Base-by-base conservation (phyloP, 805 yeast species). In the Kodamaea hsintzibuensis region DNA sequence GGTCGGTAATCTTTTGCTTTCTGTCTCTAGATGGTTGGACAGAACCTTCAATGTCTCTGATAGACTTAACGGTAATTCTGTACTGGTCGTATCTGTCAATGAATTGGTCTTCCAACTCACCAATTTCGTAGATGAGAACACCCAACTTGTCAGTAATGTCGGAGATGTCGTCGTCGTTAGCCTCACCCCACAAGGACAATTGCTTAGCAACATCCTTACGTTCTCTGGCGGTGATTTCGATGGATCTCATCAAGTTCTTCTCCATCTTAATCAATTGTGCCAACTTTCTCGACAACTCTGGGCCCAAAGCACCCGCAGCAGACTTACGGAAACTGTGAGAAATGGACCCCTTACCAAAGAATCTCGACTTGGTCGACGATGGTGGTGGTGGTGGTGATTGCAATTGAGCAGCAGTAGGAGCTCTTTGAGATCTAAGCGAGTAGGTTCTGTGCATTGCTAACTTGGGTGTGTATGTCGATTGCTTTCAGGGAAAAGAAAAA, bases 1-100 rank as follows among this genome's bases (percentile, higher is more conserved):
- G 92, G 75, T 93, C 97, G 62, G 98, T 91, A 73, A 93, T 89
- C 79, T 92, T 92, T 73, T 90, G 96, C 81, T 95, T 93, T 73
- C 98, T 88, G 81, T 93, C 98, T 77, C 98, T 89, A 53, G 96
- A 88, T 56, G 99, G 99, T 81, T 93, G 98, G 61, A 95, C 98
- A 53, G 96, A 89, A 59, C 93, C 91, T 82, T 93, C 99, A 68
- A 93, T 93, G 82, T 93, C 91, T 78, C 98, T 88, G 72, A 93
- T 84, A 50, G 95, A 83, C 81, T 93, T 95, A 75, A 93, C 80
- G 57, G 98, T 92, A 73, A 95, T 85, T 79, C 98, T 86, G 86
- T 95, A 95, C 78, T 91, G 96, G 75, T 93, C 99, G 78, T 95
- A 95, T 80, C 91, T 91, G 82, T 95, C 99, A 70, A 93, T 91